phyloP scores from a whole-genome alignment of 2,329 filamentous ascomycete genomes.

The Teratosphaeria destructans region DNA sequence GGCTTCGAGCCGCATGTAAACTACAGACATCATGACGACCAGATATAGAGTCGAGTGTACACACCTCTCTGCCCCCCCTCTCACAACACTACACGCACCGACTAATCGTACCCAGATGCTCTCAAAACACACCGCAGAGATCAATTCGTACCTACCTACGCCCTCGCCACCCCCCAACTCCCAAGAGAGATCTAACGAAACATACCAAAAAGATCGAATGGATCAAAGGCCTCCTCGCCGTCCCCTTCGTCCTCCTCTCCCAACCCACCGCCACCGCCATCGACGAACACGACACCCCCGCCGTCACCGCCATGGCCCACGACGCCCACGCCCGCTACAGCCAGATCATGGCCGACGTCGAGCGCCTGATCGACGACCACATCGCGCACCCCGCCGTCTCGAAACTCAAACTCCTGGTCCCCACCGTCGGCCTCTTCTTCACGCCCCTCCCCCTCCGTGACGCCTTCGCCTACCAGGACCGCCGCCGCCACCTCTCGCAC shows the following conservation, averaged over 20 bases:
- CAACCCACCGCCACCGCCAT: slow-evolving; percentile 86
- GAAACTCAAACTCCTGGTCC: slow-evolving; percentile 85
- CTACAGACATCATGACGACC: slow-evolving; percentile 23
- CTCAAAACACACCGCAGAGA: slow-evolving; percentile 78
- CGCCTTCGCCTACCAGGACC: slow-evolving; percentile 85
- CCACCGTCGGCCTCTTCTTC: slow-evolving; percentile 87
- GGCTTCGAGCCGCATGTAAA: neutral
- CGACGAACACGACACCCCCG: slow-evolving; percentile 58
- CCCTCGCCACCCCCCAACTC: slow-evolving; percentile 27
- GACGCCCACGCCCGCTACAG: slow-evolving; percentile 81
- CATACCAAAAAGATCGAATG: slow-evolving; percentile 39
- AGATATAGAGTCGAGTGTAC: slow-evolving; percentile 30
- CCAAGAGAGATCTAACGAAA: too few relatives aligned
- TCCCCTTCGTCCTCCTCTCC: slow-evolving; percentile 92
- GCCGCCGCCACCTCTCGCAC: slow-evolving; percentile 74
- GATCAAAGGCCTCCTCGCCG: slow-evolving; percentile 82
- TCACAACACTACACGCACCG: neutral
- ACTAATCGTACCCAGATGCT: slow-evolving; percentile 41
- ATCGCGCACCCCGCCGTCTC: slow-evolving; percentile 55
- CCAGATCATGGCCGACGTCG: slow-evolving; percentile 90
- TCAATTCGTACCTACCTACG: slow-evolving; percentile 54
- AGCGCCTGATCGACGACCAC: slow-evolving; percentile 83
- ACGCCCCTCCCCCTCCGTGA: slow-evolving; percentile 77
- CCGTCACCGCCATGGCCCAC: slow-evolving; percentile 55
- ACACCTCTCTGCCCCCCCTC: too few relatives aligned